These are phyloP conservation scores for Penicillium chermesinum DNA, from an alignment of 495 filamentous ascomycete species.

Conservation along the genomic window DNA sequence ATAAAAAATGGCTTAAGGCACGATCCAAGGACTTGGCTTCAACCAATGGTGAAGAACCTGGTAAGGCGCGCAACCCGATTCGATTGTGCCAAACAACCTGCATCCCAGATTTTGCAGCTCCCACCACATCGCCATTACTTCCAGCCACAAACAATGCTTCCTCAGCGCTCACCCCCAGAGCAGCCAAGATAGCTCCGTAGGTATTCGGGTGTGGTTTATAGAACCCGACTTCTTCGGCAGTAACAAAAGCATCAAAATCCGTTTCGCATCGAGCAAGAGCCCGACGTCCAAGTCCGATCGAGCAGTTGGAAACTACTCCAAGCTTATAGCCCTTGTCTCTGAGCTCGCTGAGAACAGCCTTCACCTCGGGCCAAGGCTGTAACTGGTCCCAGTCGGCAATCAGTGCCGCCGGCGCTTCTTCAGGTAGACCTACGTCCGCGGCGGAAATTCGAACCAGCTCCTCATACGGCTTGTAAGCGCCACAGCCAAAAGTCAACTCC, in stretches of 20 bases:
- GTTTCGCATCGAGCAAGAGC: neutral
- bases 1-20: too few relatives aligned
- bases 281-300: neutral
- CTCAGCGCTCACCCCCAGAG: neutral
- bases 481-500: neutral
- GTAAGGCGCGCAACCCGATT: neutral
- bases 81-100: neutral
- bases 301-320: neutral
- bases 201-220: neutral
- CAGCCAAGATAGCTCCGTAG: neutral
- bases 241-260: neutral
- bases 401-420: neutral
- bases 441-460: neutral
- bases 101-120: neutral
- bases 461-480: neutral
- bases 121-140: neutral
- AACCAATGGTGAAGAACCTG: neutral
- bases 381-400: neutral
- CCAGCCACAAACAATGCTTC: neutral
- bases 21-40: neutral
- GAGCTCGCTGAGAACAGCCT: neutral
- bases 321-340: neutral
- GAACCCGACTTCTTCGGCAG: neutral
- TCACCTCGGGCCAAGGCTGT: neutral
- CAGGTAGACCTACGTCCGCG: neutral